Base-by-base conservation (phyloP, 352 stramenopile species). In the Thraustochytrium sp. region DNA sequence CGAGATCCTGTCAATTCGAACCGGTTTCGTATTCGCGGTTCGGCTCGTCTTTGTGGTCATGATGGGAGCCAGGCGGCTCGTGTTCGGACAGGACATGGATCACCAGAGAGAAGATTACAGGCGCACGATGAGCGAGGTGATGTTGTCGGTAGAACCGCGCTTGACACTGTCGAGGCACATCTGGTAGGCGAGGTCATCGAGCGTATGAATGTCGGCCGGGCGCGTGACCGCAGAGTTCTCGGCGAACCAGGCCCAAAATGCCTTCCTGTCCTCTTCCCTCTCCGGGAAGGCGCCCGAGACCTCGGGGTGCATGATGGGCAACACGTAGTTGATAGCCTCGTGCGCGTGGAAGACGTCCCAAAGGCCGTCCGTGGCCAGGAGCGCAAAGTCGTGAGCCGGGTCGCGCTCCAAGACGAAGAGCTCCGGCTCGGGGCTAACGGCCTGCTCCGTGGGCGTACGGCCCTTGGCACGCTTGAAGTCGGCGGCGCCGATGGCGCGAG, bases 301-400 rank as follows among this genome's bases (percentile, higher is more conserved):
- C 59, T 72, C 59, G 59, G 59, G 59, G 9, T 72, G 42, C 13
- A 72, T 49, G 21, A 72, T 31, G 29, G 59, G 59, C 59, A 72
- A 0, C 8, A 72, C 59, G 40, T 72, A 46, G 59, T 46, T 46
- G 59, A 72, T 49, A 21, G 31, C 36, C 42, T 77, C 37, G 37
- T 54, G 46, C 0, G 46, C 13, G 13, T 84, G 90, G 90, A 97
- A 95, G 53, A 97, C 93, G 61, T 97, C 94, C 93, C 94, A 97
- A 61, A 97, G 94, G 42, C 93, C 94, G 72, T 97, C 93, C 65
- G 92, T 97, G 16, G 92, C 93, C 37, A 97, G 87, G 26, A 97
- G 85, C 3, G 97, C 85, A 76, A 96, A 96, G 86, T 97, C 90
- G 64, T 97, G 92, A 0, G 54, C 88, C 42, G 89, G 87, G 34